These are phyloP conservation scores for Pezicula radicicola DNA, from an alignment of 2,329 filamentous ascomycete species.

Conservation along the genomic window DNA sequence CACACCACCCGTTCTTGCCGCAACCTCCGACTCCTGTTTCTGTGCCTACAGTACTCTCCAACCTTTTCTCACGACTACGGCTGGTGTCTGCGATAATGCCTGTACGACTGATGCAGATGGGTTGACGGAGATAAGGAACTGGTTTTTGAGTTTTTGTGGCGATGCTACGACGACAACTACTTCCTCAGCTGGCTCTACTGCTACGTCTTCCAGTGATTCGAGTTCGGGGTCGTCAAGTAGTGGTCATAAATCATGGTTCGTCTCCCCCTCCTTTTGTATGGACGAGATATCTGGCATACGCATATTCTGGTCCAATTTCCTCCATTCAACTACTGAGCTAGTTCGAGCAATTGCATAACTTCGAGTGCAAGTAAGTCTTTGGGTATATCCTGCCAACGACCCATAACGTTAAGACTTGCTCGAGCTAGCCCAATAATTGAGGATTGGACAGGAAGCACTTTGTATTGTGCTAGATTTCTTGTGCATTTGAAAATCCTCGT, in stretches of 20 bases:
- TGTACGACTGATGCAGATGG: constrained; percentile 51
- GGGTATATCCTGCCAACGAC: no score
- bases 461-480: no score
- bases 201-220: constrained; percentile 4
- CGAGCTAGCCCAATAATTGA: no score
- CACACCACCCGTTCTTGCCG: constrained; percentile 52
- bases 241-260: constrained; percentile 13
- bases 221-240: constrained; percentile 8
- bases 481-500: no score
- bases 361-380: no score
- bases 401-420: no score
- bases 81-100: constrained; percentile 57
- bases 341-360: no score
- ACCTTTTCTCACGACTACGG: constrained; percentile 52
- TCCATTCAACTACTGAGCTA: no score
- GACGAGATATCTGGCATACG: no score
- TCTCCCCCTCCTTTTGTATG: not conserved
- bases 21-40: constrained; percentile 67
- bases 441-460: no score
- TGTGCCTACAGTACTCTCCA: constrained; percentile 62
- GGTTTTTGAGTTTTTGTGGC: constrained; percentile 67
- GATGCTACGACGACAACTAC: constrained; percentile 19
- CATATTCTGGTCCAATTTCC: no score
- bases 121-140: constrained; percentile 58
- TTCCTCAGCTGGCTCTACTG: not conserved